Conservation (phyloP, 176 grass and related monocot species). For the Musa itinerans region DNA sequence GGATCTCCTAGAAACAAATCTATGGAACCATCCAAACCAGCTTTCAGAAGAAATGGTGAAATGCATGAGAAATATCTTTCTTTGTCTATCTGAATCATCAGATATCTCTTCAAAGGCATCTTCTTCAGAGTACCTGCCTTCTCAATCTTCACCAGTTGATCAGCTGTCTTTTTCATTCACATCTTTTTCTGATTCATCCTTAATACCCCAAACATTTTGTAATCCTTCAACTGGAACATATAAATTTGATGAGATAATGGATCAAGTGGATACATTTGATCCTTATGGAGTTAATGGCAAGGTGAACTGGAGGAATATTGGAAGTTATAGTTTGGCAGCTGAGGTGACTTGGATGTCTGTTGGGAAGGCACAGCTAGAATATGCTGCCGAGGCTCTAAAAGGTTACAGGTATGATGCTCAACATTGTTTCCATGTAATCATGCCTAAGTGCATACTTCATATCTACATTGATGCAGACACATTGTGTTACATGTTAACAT, state of each 20-base stretch:
- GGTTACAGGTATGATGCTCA: conserved; percentile 71
- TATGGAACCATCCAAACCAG: conserved; percentile 72
- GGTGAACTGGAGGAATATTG: conserved; percentile 58
- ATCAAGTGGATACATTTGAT: conserved; percentile 48
- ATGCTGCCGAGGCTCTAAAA: conserved; percentile 87
- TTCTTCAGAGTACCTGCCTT: conserved; percentile 46
- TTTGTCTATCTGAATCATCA: conserved; percentile 80
- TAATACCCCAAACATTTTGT: conserved; percentile 41
- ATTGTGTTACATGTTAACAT: background rate
- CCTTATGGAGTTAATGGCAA: conserved; percentile 81
- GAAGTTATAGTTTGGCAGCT: conserved; percentile 46
- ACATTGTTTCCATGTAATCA: conserved; percentile 6
- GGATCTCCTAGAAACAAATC: conserved; percentile 44
- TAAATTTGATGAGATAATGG: conserved; percentile 25
- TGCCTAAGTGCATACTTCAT: background rate
- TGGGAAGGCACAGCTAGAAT: conserved; percentile 91
- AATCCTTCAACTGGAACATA: conserved; percentile 57
- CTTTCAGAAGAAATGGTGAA: conserved; percentile 96
- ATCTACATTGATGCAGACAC: background rate
- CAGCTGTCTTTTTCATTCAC: conserved; percentile 43
- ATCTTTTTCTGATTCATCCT: conserved; percentile 68
- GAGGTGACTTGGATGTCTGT: conserved; percentile 99
- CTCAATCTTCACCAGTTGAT: conserved; percentile 45
- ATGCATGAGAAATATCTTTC: conserved; percentile 99
- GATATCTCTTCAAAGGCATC: conserved; percentile 40